Conservation (phyloP, 2,329 filamentous ascomycete genomes). For the Trichoderma koningiopsis region DNA sequence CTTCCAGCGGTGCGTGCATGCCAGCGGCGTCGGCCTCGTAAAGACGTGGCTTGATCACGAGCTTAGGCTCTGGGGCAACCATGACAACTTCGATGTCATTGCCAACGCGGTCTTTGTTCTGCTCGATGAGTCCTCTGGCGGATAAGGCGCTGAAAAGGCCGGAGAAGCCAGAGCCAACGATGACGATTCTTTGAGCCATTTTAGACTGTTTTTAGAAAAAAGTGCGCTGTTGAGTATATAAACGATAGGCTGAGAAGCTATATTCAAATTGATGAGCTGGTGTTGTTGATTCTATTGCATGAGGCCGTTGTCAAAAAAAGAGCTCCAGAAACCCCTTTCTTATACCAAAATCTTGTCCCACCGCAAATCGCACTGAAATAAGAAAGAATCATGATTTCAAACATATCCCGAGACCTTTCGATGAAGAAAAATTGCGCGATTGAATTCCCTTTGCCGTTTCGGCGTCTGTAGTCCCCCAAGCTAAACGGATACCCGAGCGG, state of each 20-base stretch:
- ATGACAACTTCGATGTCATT: conserved; percentile 36
- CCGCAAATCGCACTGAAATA: not conserved
- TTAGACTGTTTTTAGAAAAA: too few species aligned
- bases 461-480: not conserved
- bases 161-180: conserved; percentile 41
- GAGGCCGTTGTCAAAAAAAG: not conserved
- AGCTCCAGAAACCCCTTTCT: not conserved
- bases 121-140: conserved; percentile 38
- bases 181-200: conserved; percentile 12
- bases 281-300: not conserved
- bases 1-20: conserved; percentile 31
- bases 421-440: not conserved
- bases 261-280: not conserved
- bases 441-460: not conserved
- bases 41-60: conserved; percentile 41
- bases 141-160: conserved; percentile 43
- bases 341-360: not conserved
- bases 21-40: conserved; percentile 37
- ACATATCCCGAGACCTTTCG: not conserved
- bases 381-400: not conserved
- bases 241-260: not conserved
- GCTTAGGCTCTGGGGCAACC: conserved; percentile 37
- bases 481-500: conserved; percentile 15
- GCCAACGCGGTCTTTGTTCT: conserved; percentile 20
- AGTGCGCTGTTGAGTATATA: not conserved